Conservation (phyloP, 805 yeast genomes). For the Spathaspora hagerdaliae region DNA sequence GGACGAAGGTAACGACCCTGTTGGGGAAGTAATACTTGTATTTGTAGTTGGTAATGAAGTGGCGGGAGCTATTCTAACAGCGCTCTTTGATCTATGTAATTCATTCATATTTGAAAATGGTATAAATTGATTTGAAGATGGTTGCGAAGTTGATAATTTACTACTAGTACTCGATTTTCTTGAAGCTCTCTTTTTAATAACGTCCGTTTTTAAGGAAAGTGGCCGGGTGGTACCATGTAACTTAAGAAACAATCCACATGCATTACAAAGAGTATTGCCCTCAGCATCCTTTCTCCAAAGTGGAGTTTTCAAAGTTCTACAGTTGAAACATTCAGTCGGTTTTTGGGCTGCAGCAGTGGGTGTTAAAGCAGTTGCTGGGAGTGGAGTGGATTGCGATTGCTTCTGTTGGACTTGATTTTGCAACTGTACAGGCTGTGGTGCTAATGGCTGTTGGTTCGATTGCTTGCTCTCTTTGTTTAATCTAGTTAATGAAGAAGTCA, state of each 20-base stretch:
- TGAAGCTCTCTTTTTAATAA: slow-evolving; percentile 47
- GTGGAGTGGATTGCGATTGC: neutral
- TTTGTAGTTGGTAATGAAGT: slow-evolving; percentile 6
- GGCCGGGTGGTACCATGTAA: slow-evolving; percentile 64
- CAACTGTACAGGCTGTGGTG: neutral
- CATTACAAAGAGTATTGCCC: slow-evolving; percentile 61
- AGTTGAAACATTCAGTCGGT: slow-evolving; percentile 43
- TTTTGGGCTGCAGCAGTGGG: neutral
- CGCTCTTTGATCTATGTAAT: neutral
- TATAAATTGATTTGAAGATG: neutral
- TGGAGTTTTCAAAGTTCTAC: slow-evolving; percentile 59
- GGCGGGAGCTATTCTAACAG: neutral
- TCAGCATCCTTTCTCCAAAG: slow-evolving; percentile 58
- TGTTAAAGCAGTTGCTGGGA: neutral
- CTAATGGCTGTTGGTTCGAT: neutral
- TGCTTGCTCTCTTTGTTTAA: slow-evolving; percentile 2
- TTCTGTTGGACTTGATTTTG: neutral
- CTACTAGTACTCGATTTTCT: slow-evolving; percentile 1
- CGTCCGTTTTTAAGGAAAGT: slow-evolving; percentile 53
- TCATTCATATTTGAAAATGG: neutral
- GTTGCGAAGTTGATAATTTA: slow-evolving; percentile 1
- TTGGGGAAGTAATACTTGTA: neutral
- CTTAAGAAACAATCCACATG: slow-evolving; percentile 59
- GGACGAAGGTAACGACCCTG: neutral
- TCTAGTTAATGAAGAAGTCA: slow-evolving; percentile 12